Evolutionary conservation across 2,329 filamentous ascomycete species (phyloP), one percentile per base, ranked within the genome.

Genomic region (Setomelanomma holmii): DNA sequence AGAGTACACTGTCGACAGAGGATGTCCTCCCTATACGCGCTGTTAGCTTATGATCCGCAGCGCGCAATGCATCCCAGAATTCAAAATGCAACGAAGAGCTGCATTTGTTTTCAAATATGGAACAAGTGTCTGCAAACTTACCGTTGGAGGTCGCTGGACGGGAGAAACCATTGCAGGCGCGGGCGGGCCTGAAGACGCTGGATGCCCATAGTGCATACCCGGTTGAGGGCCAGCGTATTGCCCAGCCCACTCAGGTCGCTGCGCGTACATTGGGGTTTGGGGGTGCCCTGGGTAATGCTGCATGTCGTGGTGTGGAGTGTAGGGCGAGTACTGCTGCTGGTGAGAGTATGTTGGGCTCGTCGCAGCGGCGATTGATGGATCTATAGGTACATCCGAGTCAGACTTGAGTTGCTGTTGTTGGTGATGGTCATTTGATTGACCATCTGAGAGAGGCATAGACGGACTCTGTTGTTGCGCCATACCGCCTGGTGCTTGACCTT

Each of bases 391-490:
- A 87, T 91, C 89, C 86, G 85, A 86, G 91, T 96, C 90, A 96
- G 93, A 96, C 80, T 91, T 93, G 80, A 88, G 64, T 84, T 84
- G 86, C 83, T 70, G 67, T 66, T 75, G 71, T 82, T 85, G 83
- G 81, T 85, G 84, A 82, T 88, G 88, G 84, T 83, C 79, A 82
- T 80, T 88, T 81, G 84, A 82, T 72, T 82, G 81, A 76, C 82
- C 89, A 91, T 92, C 89, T 85, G 87, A 85, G 82, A 90, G 82
- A 87, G 89, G 84, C 84, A 91, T 85, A 80, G 91, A 96, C 92
- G 91, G 90, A 96, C 93, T 96, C 89, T 91, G 91, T 89, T 91
- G 86, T 91, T 96, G 92, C 86, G 93, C 91, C 93, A 97, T 97
- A 88, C 88, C 89, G 87, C 86, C 89, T 79, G 88, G 85, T 79